phyloP scores from a whole-genome alignment of 1,284 basidiomycete species.

The Ganoderma resinaceum region DNA sequence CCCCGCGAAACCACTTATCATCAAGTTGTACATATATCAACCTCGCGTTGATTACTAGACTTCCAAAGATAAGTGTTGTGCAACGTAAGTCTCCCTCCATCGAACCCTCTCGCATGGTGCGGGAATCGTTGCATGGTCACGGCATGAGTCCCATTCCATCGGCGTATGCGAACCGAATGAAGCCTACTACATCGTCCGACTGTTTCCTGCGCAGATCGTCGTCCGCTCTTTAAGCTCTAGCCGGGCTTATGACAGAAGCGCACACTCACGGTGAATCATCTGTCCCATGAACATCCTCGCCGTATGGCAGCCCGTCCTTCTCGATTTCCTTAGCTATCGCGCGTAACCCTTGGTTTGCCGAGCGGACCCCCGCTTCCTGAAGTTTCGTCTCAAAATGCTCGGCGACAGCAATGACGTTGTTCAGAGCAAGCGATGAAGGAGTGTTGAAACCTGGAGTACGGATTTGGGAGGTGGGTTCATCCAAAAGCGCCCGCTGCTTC shows the following conservation, averaged over 20 bases:
- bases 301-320: slow-evolving; percentile 58
- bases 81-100: neutral
- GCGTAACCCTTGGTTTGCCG: slow-evolving; percentile 59
- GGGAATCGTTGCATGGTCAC: slow-evolving; percentile 37
- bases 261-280: slow-evolving; percentile 55
- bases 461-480: slow-evolving; percentile 38
- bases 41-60: neutral
- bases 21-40: neutral
- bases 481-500: slow-evolving; percentile 53
- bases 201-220: slow-evolving; percentile 27
- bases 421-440: slow-evolving; percentile 44
- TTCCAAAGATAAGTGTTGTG: neutral
- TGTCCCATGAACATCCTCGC: slow-evolving; percentile 43
- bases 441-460: slow-evolving; percentile 14
- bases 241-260: neutral
- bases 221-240: slow-evolving; percentile 3
- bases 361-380: slow-evolving; percentile 47
- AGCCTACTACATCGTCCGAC: slow-evolving; percentile 52
- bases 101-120: neutral
- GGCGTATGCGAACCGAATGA: slow-evolving; percentile 57
- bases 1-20: neutral
- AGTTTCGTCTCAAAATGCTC: slow-evolving; percentile 63
- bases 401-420: slow-evolving; percentile 50
- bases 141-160: slow-evolving; percentile 64
- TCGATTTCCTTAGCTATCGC: slow-evolving; percentile 64